These are phyloP conservation scores for Protomyces arabidopsidicola DNA, from an alignment of 1,139 yeast species.

Conservation along the genomic window DNA sequence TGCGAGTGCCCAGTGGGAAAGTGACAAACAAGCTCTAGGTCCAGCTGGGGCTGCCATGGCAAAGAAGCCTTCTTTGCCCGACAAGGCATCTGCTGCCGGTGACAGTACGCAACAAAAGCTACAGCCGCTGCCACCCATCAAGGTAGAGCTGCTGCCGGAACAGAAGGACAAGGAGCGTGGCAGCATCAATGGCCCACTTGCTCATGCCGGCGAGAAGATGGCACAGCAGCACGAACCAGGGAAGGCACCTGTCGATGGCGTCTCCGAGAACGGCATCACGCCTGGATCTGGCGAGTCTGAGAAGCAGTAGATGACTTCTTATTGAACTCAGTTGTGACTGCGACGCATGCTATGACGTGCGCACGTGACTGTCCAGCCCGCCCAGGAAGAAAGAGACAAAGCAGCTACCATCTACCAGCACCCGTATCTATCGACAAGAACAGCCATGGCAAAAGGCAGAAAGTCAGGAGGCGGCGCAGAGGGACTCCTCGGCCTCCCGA, in stretches of 20 bases:
- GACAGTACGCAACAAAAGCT: not conserved
- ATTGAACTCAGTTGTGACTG: too few species aligned
- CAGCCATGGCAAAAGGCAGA: not conserved
- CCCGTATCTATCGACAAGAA: not conserved
- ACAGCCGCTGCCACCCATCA: not conserved
- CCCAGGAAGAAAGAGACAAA: too few species aligned
- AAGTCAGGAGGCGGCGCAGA: conserved; percentile 3
- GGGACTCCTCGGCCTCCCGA: conserved; percentile 23
- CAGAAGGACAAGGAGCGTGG: conserved; percentile 3
- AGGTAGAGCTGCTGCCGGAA: not conserved
- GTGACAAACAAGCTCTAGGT: conserved; percentile 11
- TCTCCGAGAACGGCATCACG: not conserved
- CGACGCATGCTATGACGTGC: too few species aligned
- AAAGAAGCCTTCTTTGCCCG: not conserved
- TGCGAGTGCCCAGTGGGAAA: conserved; percentile 15
- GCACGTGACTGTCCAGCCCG: too few species aligned
- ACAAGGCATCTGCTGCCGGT: not conserved
- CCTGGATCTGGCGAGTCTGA: not conserved
- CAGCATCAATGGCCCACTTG: conserved; percentile 19
- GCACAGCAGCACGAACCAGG: conserved; percentile 7
- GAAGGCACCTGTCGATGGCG: not conserved
- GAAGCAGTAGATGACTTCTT: not conserved
- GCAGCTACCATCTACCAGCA: too few species aligned
- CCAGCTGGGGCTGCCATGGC: not conserved
- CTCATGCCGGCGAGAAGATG: conserved; percentile 18